Evolutionary conservation across 345 rosid genomes (phyloP), one percentile per base, ranked within the genome.

Genomic region (Bruguiera parviflora): DNA sequence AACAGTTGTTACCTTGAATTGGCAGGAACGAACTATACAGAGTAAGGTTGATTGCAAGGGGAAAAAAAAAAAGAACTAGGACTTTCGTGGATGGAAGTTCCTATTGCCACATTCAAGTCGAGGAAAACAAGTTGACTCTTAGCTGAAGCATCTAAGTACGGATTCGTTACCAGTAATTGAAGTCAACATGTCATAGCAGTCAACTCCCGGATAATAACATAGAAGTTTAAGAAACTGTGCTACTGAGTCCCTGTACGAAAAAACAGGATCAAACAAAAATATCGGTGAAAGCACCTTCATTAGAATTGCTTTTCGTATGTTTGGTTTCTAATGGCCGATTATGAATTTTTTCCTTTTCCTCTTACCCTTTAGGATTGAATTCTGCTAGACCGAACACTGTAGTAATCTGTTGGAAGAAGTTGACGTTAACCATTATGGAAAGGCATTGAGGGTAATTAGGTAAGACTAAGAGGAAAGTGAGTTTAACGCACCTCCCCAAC

Each of bases 361-460:
- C 74, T 75, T 84, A 89, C 99, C 88, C 89, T 72, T 79, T 88
- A 6, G 97, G 99, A 78, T 92, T 82, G 81, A 95, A 95, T 82
- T 92, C 96, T 2, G 88, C 84, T 55, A 81, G 2, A 56, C 97
- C 96, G 10, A 84, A 51, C 27, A 79, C 15, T 5, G 81, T 80
- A 15, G 82, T 75, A 37, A 91, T 75, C 97, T 95, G 83, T 68
- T 31, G 33, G 52, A 55, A 61, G 59, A 65, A 71, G 47, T 56
- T 24, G 16, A 56, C 24, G 59, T 60, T 32, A 18, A 43, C 49
- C 49, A 43, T 43, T 43, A 13, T 43, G 16, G 18, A 43, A 43
- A 43, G 18, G 18, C 18, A 43, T 43, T 11, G 49, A 43, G 4
- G 49, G 49, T 18, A 43, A 43, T 13, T 43, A 43, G 49, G 4